phyloP scores from a whole-genome alignment of 2,329 filamentous ascomycete genomes.

The Aspergillus versicolor region DNA sequence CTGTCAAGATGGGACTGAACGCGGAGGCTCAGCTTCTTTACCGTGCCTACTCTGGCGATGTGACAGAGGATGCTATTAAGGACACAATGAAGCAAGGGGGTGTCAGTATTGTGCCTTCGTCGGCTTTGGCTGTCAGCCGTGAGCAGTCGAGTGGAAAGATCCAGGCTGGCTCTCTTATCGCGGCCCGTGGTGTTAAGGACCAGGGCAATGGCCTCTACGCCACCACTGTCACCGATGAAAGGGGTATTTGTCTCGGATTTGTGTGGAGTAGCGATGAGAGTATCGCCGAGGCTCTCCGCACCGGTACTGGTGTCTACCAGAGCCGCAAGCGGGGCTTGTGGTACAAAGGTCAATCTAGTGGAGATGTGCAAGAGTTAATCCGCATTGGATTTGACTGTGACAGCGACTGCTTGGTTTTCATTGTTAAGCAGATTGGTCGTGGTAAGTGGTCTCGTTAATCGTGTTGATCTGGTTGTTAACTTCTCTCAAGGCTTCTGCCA shows the following conservation, averaged over 20 bases:
- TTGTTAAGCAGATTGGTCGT: constrained; percentile 83
- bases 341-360: constrained; percentile 95
- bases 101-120: constrained; percentile 73
- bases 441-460: constrained; percentile 39
- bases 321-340: constrained; percentile 93
- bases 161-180: constrained; percentile 68
- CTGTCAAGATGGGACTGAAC: constrained; percentile 38
- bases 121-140: constrained; percentile 65
- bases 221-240: constrained; percentile 87
- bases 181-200: constrained; percentile 76
- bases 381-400: constrained; percentile 88
- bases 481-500: constrained; percentile 73
- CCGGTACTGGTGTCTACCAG: constrained; percentile 84
- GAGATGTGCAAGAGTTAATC: constrained; percentile 87
- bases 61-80: constrained; percentile 49
- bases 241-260: constrained; percentile 78
- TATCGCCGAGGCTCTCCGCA: constrained; percentile 79
- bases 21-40: constrained; percentile 43
- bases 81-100: constrained; percentile 51
- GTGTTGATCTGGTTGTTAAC: constrained; percentile 16
- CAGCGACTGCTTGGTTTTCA: constrained; percentile 85
- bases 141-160: constrained; percentile 60
- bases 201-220: constrained; percentile 79
- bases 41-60: constrained; percentile 36
- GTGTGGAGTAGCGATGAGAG: constrained; percentile 95